Percentiles rank a stretch among this genome's conserved stretches.
These are phyloP conservation scores for Eucalyptus brandiana DNA, from an alignment of 345 rosid species.

Conservation along the genomic window DNA sequence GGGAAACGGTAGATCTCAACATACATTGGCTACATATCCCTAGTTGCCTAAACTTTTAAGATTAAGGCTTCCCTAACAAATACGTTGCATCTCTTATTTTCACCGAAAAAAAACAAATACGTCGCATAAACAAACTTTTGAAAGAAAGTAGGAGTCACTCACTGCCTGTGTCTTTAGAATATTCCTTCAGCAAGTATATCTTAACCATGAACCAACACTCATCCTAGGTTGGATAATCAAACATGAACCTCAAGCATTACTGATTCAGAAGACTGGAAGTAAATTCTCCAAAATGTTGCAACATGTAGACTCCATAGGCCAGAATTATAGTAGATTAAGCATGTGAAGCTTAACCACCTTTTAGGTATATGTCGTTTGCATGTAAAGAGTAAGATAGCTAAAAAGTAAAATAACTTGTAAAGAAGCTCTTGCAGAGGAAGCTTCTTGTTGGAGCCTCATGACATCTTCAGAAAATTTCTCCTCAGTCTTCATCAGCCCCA, in stretches of 20 bases:
- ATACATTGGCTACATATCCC: no score
- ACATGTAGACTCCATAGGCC: neutral
- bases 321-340: neutral
- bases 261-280: neutral
- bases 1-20: no score
- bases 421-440: slow-evolving; percentile 49
- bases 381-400: neutral
- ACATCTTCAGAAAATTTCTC: slow-evolving; percentile 71
- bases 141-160: no score
- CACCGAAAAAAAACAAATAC: no score
- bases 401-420: slow-evolving; percentile 38
- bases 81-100: no score
- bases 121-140: no score
- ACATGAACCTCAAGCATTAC: neutral
- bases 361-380: neutral
- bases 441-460: slow-evolving; percentile 51
- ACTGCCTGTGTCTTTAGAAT: no score
- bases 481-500: slow-evolving; percentile 47
- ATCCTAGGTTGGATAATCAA: neutral
- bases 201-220: no score
- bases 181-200: no score
- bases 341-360: neutral
- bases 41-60: no score
- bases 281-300: neutral
- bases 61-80: no score